Evolutionary conservation across 805 yeast species (phyloP), one percentile per base, ranked within the genome.

Genomic region (Nakazawaea peltata): DNA sequence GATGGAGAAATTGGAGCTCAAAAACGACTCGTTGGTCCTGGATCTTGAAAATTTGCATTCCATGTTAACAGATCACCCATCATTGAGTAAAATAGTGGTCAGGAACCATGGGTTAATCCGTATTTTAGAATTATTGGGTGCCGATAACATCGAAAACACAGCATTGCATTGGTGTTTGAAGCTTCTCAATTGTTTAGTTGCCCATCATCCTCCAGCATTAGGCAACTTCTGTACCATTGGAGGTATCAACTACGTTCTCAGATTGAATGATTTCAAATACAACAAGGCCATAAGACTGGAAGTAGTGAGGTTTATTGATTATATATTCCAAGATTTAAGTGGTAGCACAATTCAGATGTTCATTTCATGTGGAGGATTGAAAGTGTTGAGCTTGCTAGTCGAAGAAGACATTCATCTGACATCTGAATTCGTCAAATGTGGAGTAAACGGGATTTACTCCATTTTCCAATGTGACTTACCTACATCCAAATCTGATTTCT

Each of bases 341-440:
- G 19, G 33, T 13, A 48, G 46, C 27, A 66, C 67, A 1, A 44
- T 66, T 9, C 54, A 65, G 9, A 63, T 65, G 67, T 60, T 67
- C 41, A 59, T 67, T 13, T 57, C 70, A 0, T 54, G 66, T 36
- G 71, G 71, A 9, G 71, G 73, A 0, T 44, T 67, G 21, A 51
- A 59, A 19, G 56, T 63, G 3, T 49, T 67, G 26, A 46, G 64
- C 1, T 56, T 60, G 31, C 59, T 66, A 40, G 56, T 65, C 4
- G 68, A 65, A 40, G 70, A 62, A 40, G 70, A 65, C 39, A 56
- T 62, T 36, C 69, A 64, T 32, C 16, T 53, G 1, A 43, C 54
- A 4, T 69, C 70, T 0, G 56, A 54, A 15, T 64, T 62, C 41
- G 62, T 69, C 1, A 37, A 61, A n/a, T 56, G 54, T 10, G 53